Conservation (phyloP, 2,329 filamentous ascomycete genomes). For the Fusarium foetens region DNA sequence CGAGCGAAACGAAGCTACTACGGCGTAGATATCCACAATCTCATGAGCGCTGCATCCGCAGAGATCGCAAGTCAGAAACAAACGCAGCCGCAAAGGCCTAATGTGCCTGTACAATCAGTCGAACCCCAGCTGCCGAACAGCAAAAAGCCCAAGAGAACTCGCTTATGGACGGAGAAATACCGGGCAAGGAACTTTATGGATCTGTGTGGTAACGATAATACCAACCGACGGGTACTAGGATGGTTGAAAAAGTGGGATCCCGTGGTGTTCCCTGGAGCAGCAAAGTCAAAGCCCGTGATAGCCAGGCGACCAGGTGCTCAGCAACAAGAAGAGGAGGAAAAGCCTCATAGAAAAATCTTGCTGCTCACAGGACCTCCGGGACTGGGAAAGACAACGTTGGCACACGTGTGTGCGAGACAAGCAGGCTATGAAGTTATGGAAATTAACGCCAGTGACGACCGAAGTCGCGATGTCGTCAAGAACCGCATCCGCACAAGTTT, state of each 20-base stretch:
- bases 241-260: slow-evolving; percentile 97
- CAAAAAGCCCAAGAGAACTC: slow-evolving; percentile 60
- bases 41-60: slow-evolving; percentile 77
- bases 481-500: slow-evolving; percentile 91
- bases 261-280: slow-evolving; percentile 85
- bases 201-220: slow-evolving; percentile 92
- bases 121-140: slow-evolving; percentile 47
- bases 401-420: slow-evolving; percentile 94
- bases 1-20: slow-evolving; percentile 83
- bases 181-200: slow-evolving; percentile 92
- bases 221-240: slow-evolving; percentile 86
- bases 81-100: slow-evolving; percentile 39
- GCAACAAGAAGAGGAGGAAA: slow-evolving; percentile 71
- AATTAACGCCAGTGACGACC: slow-evolving; percentile 97
- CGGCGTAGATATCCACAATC: slow-evolving; percentile 87
- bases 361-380: slow-evolving; percentile 92
- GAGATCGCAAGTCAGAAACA: slow-evolving; percentile 59
- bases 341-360: slow-evolving; percentile 85
- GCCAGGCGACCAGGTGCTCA: slow-evolving; percentile 55
- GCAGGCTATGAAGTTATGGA: slow-evolving; percentile 97
- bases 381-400: slow-evolving; percentile 93
- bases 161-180: slow-evolving; percentile 98
- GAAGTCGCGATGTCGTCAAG: slow-evolving; percentile 88
- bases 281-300: slow-evolving; percentile 64
- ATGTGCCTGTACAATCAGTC: slow-evolving; percentile 55